These are phyloP conservation scores for Scenedesmus sp. DNA, from an alignment of 163 green algal genomes.

Conservation along the genomic window DNA sequence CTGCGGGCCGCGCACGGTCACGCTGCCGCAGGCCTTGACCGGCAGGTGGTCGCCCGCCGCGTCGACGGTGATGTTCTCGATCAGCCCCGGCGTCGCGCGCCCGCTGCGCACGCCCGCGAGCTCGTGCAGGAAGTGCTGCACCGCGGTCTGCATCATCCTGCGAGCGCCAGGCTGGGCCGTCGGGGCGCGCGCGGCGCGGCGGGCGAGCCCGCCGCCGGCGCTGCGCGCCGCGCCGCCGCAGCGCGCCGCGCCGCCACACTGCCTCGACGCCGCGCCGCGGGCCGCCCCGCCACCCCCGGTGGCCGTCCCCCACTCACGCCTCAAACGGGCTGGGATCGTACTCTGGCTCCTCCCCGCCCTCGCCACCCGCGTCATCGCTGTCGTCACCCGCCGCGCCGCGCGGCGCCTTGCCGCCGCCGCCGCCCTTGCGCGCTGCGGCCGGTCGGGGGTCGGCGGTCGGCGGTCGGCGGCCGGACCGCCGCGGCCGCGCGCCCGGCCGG, in stretches of 20 bases:
- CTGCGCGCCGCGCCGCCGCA: too few species aligned
- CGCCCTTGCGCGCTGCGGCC: background rate
- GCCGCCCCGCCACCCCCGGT: too few species aligned
- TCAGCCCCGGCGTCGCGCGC: slow-evolving; percentile 60
- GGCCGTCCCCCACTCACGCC: too few species aligned
- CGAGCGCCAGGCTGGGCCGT: too few species aligned
- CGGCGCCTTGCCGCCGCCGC: slow-evolving; percentile 32
- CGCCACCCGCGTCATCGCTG: slow-evolving; percentile 4
- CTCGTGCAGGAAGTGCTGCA: slow-evolving; percentile 51
- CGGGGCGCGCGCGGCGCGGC: too few species aligned
- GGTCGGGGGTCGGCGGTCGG: too few species aligned
- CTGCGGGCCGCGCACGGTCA: slow-evolving; percentile 58
- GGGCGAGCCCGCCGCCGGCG: too few species aligned
- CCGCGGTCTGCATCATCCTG: slow-evolving; percentile 47
- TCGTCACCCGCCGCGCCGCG: background rate
- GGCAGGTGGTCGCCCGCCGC: slow-evolving; percentile 50
- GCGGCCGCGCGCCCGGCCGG: too few species aligned
- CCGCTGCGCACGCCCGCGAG: slow-evolving; percentile 57
- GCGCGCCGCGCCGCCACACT: too few species aligned
- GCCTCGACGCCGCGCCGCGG: too few species aligned
- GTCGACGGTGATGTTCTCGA: slow-evolving; percentile 56
- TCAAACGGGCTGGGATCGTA: slow-evolving; percentile 7
- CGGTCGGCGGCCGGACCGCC: too few species aligned
- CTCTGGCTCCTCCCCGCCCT: slow-evolving; percentile 9
- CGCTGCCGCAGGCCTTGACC: slow-evolving; percentile 54